Evolutionary conservation across 257 asterid species (phyloP), one percentile per base, ranked within the genome.

Genomic region (Solanum dulcamara): DNA sequence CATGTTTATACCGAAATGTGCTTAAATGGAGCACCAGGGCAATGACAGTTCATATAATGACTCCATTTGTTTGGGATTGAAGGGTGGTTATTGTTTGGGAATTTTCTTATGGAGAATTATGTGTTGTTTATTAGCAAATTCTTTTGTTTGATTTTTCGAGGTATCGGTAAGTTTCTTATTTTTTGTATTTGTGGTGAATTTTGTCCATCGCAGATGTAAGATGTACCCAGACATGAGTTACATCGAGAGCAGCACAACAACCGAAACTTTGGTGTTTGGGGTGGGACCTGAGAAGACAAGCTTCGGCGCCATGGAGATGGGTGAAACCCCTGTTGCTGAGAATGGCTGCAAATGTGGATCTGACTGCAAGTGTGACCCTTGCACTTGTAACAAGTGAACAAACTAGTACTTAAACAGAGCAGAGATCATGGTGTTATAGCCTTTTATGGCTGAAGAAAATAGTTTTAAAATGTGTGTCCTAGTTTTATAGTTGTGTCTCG

Each of bases 341-440:
- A 91, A 92, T 28, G 98, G 98, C 10, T 96, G 99, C 98, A 93
- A 94, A 92, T 96, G 99, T 64, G 98, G 97, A 30, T 38, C 88
- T 22, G 88, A 91, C 94, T 96, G 99, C 97, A 91, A 80, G 75
- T 96, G 99, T 91, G 26, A 92, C 55, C 97, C 98, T 3, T 96
- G 99, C 94, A 94, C 1, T 40, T 96, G 99, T 46, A 14, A 26
- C 93, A 93, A 94, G 74, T 93, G 96, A 94, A 85, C n/a, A 4
- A 74, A 17, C 46, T 60, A 10, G 28, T 24, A 35, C 2, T 3
- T 24, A 33, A 35, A 51, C 22, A n/a, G 83, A 85, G 92, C 92
- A 87, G 94, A 86, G 94, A 83, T 77, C 77, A 32, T 42, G 81
- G 35, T 18, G 24, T 68, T 55, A n/a, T 66, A 40, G 80, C 51